Percentiles rank a stretch among this genome's conserved stretches.
phyloP scores from a whole-genome alignment of 2,329 filamentous ascomycete genomes.

The Fusarium pilosicola region DNA sequence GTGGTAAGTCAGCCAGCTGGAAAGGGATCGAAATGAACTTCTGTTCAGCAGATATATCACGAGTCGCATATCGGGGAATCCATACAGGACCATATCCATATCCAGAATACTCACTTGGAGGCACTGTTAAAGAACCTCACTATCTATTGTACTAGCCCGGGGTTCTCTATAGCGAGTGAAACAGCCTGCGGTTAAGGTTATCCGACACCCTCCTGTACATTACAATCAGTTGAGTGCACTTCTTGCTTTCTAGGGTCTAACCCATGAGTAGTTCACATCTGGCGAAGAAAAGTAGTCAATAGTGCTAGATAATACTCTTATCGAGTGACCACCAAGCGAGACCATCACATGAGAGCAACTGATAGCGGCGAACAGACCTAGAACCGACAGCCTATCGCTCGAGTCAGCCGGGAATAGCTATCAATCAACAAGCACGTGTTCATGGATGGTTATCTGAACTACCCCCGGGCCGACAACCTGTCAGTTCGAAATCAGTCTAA shows the following conservation, averaged over 20 bases:
- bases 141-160: neutral
- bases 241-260: neutral
- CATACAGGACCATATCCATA: too few relatives aligned
- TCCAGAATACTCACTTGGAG: neutral
- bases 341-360: neutral
- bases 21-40: neutral
- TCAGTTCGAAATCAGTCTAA: neutral
- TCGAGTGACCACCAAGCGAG: neutral
- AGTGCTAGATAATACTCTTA: neutral
- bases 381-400: neutral
- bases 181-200: too few relatives aligned
- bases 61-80: neutral
- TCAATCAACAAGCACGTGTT: neutral
- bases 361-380: neutral
- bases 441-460: neutral
- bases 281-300: neutral
- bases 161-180: rapidly evolving
- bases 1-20: neutral
- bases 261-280: neutral
- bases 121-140: rapidly evolving
- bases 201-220: rapidly evolving
- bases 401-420: neutral
- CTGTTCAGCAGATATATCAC: neutral
- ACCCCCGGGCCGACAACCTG: neutral
- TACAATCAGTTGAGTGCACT: neutral